Conservation (phyloP, 371 early-diverging fungal species). For the Mucor piriformis region DNA sequence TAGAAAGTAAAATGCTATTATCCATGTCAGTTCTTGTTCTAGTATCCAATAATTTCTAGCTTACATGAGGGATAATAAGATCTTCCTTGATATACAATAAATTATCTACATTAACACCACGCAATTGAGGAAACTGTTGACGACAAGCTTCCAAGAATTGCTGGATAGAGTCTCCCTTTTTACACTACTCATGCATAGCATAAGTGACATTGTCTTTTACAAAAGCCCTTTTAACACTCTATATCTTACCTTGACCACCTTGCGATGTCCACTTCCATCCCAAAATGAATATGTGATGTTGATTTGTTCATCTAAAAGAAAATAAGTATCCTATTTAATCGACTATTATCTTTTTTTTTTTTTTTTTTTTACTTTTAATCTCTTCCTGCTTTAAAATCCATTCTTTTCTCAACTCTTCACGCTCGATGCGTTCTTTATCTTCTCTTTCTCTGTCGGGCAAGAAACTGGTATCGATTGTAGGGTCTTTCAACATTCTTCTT, state of each 20-base stretch:
- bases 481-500: constrained; percentile 80
- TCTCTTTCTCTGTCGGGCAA: constrained; percentile 93
- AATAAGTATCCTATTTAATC: constrained; percentile 5
- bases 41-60: constrained; percentile 4
- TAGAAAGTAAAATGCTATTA: constrained; percentile 90
- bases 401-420: constrained; percentile 64
- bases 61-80: constrained; percentile 92
- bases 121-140: constrained; percentile 79
- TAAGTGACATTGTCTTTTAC: too few relatives aligned
- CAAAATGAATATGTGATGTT: constrained; percentile 90
- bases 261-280: constrained; percentile 96
- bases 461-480: constrained; percentile 91
- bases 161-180: constrained; percentile 89
- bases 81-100: constrained; percentile 95
- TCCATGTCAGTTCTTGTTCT: background rate
- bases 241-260: constrained; percentile 66
- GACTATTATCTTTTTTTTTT: too few relatives aligned
- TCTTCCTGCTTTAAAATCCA: constrained; percentile 84
- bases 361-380: constrained; percentile 76
- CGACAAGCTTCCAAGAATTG: constrained; percentile 86
- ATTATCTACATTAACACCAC: constrained; percentile 84
- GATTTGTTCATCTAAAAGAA: constrained; percentile 71
- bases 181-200: constrained; percentile 55
- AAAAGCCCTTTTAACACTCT: background rate
- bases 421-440: constrained; percentile 72